phyloP scores from a whole-genome alignment of 1,284 basidiomycete genomes.

The Leccinum fallax region DNA sequence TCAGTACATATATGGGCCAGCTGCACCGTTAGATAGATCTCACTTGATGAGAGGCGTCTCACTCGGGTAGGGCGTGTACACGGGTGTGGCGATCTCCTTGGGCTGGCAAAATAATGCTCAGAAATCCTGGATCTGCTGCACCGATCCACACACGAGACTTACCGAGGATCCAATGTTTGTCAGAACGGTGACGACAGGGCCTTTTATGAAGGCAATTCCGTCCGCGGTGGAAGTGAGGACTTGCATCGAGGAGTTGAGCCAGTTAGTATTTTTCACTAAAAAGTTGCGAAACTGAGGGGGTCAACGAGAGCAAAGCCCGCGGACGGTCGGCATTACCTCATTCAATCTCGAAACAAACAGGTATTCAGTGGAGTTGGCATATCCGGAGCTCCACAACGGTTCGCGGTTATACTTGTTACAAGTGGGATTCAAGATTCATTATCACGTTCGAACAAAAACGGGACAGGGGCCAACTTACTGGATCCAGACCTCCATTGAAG shows the following conservation, averaged over 20 bases:
- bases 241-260: constrained; percentile 57
- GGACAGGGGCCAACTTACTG: constrained; percentile 42
- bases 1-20: constrained; percentile 2
- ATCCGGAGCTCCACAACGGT: constrained; percentile 75
- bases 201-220: constrained; percentile 44
- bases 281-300: constrained; percentile 60
- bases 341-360: constrained; percentile 68
- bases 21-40: constrained; percentile 24
- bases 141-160: constrained; percentile 22
- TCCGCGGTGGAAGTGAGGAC: constrained; percentile 59
- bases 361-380: constrained; percentile 62
- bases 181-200: constrained; percentile 64
- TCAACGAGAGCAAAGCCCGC: background rate
- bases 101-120: constrained; percentile 42
- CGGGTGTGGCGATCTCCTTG: constrained; percentile 53
- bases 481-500: constrained; percentile 60
- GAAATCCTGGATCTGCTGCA: background rate
- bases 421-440: background rate
- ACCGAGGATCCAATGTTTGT: constrained; percentile 84
- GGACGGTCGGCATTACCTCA: constrained; percentile 38
- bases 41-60: constrained; percentile 58
- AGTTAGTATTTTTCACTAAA: constrained; percentile 65
- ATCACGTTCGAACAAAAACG: background rate
- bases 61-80: constrained; percentile 53
- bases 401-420: constrained; percentile 65